Evolutionary conservation across 1,284 basidiomycete species (phyloP), one percentile per base, ranked within the genome.

Genomic region (Trichosporon coremiiforme): DNA sequence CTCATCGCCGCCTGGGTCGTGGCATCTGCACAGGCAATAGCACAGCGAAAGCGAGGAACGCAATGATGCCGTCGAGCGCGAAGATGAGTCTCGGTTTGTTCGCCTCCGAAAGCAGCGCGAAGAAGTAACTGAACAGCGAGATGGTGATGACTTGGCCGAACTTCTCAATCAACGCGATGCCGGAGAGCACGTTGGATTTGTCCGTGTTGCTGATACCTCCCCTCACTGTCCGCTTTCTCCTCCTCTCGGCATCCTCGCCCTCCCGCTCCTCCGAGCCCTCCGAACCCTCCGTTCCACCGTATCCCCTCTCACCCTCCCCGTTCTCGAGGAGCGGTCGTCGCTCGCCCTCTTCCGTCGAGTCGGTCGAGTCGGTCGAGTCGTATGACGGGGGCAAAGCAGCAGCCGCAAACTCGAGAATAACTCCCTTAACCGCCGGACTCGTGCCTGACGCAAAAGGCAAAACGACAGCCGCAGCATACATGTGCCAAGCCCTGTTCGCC

Each of bases 401-500:
- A 2, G 57, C 31, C 6, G 57, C 81, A 66, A 84, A 78, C 67
- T 84, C 83, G 64, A 84, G 73, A 2, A 77, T 74, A 8, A 83
- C 82, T 4, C 83, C 83, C 68, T 83, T 84, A 15, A 75, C 73
- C 0, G 83, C 83, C 8, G 81, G 76, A 0, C 81, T 82, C 0
- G 82, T 83, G 2, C 81, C 83, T 25, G 76, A 78, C 17, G 83
- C 82, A 55, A 84, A 79, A 0, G 83, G 83, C 17, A 84, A 68
- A 0, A 83, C 69, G 0, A 68, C 75, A 0, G 81, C 82, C 0
- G 83, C 83, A 20, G 79, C 33, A 66, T 81, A 82, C 60, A 84
- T 76, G 66, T 84, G 80, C 80, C 77, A 80, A 0, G 76, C 73
- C 9, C 68, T 22, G 2, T 45, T 67, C 2, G 75, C 71, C 63